phyloP scores from a whole-genome alignment of 2,329 filamentous ascomycete genomes.

The Amphichorda felina region DNA sequence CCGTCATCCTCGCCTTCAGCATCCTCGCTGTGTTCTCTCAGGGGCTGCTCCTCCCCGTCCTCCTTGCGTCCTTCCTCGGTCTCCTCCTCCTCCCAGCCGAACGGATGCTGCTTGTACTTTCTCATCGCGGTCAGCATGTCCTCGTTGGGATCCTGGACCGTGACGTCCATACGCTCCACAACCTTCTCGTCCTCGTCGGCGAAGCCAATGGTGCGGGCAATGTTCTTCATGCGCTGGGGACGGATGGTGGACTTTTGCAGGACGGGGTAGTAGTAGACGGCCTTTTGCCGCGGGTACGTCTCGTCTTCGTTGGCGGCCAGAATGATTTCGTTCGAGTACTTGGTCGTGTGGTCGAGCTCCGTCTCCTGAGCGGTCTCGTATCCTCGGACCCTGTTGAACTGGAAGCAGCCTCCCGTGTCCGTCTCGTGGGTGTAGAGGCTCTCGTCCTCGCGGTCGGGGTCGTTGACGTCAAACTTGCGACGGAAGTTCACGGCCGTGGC shows the following conservation, averaged over 20 bases:
- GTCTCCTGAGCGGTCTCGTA: conserved; percentile 53
- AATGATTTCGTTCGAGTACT: conserved; percentile 54
- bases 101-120: conserved; percentile 38
- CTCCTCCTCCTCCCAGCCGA: conserved; percentile 26
- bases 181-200: conserved; percentile 36
- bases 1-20: conserved; percentile 13
- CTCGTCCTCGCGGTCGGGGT: conserved; percentile 40
- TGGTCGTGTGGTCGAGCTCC: conserved; percentile 42
- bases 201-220: conserved; percentile 38
- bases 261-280: conserved; percentile 56
- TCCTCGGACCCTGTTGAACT: conserved; percentile 48
- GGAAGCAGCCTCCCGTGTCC: conserved; percentile 38
- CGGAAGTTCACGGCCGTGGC: conserved; percentile 42
- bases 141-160: conserved; percentile 42
- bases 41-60: conserved; percentile 7
- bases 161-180: conserved; percentile 44
- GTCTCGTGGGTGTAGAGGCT: conserved; percentile 41
- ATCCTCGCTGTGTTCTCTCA: conserved; percentile 8
- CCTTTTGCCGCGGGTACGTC: conserved; percentile 37
- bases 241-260: conserved; percentile 52
- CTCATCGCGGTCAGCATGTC: conserved; percentile 39
- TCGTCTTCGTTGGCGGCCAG: conserved; percentile 45
- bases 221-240: conserved; percentile 52
- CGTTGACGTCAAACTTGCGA: conserved; percentile 45
- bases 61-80: conserved; percentile 17